Evolutionary conservation across 345 rosid species (phyloP), one percentile per base, ranked within the genome.

Genomic region (Garcia nutans): DNA sequence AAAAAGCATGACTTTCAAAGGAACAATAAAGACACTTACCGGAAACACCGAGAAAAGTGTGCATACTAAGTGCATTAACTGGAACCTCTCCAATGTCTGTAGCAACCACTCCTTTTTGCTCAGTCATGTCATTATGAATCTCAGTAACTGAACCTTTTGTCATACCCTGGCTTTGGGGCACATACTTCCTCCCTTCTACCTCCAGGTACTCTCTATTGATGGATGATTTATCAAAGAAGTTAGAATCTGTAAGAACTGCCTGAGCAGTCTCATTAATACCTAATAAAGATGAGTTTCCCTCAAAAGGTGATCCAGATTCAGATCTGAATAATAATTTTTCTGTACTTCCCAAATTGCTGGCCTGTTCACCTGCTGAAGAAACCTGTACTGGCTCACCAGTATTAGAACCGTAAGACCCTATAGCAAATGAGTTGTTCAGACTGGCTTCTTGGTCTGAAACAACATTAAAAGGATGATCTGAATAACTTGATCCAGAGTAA

Each of bases 341-440:
- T 61, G 69, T 61, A 75, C 23, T 74, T 16, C 79, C 89, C 20
- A 83, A 65, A 67, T 71, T 65, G 76, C 75, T 77, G 33, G 63
- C 68, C 62, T 61, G 79, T 37, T 84, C 84, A 57, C 80, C 84
- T 66, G 82, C 81, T 10, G 75, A 70, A 74, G 26, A 68, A 72
- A 66, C n/a, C 37, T 76, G 85, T 2, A 71, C 76, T 4, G 70
- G 68, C 52, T 84, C 87, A 70, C 84, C 80, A 24, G 84, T 71
- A 77, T 71, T 87, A 77, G 90, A 86, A 62, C 85, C 85, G 74
- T 79, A 86, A 47, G 89, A 82, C 50, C 87, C 90, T 47, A 81
- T 84, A 0, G 71, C 24, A 81, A 88, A 80, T 65, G 85, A 79
- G 67, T 75, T 88, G 78, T 68, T 85, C 76, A 77, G 61, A 73